phyloP scores from a whole-genome alignment of 805 yeast species.

The Crinitomyces ghanaensis region DNA sequence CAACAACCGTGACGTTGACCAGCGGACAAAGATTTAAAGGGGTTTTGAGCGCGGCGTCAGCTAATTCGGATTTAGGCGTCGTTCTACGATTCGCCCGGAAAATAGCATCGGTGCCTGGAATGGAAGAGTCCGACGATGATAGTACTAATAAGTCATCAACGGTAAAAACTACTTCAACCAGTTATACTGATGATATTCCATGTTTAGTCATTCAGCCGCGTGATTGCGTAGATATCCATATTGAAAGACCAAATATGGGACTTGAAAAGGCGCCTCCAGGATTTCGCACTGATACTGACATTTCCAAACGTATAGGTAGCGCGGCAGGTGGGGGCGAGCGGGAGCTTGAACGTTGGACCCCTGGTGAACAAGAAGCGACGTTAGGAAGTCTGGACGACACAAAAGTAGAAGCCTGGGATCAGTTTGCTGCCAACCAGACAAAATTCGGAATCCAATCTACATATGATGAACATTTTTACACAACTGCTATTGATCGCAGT shows the following conservation, averaged over 20 bases:
- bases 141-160: neutral
- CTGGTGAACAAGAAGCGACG: conserved; percentile 38
- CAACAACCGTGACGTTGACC: conserved; percentile 45
- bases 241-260: conserved; percentile 30
- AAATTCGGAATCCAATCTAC: conserved; percentile 82
- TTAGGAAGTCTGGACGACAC: conserved; percentile 28
- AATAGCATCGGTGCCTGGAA: conserved; percentile 27
- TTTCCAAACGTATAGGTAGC: conserved; percentile 35
- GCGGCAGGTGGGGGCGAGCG: conserved; percentile 43
- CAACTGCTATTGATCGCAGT: conserved; percentile 59
- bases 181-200: too few relatives aligned
- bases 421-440: conserved; percentile 80
- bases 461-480: conserved; percentile 76
- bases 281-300: conserved; percentile 81
- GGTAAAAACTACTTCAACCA: conserved; percentile 24
- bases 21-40: conserved; percentile 56
- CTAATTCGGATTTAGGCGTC: conserved; percentile 41
- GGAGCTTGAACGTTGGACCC: conserved; percentile 75
- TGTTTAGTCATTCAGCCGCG: conserved; percentile 38
- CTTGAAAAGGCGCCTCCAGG: conserved; percentile 7
- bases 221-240: conserved; percentile 41
- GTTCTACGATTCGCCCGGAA: conserved; percentile 42
- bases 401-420: conserved; percentile 57
- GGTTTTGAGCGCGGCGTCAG: conserved; percentile 36
- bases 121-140: conserved; percentile 15